phyloP scores from a whole-genome alignment of 2,329 filamentous ascomycete species.

The Aspergillus amoenus region DNA sequence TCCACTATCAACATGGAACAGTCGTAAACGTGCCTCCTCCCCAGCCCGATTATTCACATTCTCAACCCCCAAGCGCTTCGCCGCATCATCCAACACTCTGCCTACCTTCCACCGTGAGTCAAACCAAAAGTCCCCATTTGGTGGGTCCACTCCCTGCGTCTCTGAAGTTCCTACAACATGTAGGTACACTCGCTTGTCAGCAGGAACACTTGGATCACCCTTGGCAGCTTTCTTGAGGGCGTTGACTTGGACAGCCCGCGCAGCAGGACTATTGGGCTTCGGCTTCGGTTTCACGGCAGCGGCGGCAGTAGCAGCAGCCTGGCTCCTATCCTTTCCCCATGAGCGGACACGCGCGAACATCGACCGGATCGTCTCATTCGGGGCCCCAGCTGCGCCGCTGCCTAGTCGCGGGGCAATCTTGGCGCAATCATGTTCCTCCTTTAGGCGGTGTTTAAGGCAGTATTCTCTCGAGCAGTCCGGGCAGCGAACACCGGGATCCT shows the following conservation, averaged over 20 bases:
- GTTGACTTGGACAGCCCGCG: slow-evolving; percentile 68
- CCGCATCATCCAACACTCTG: slow-evolving; percentile 51
- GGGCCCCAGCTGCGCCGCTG: slow-evolving; percentile 34
- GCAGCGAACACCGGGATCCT: slow-evolving; percentile 52
- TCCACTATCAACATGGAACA: slow-evolving; percentile 93
- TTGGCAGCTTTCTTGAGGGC: slow-evolving; percentile 83
- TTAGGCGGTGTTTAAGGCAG: slow-evolving; percentile 52
- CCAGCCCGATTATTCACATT: slow-evolving; percentile 47
- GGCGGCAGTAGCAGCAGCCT: slow-evolving; percentile 61
- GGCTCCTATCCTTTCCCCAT: slow-evolving; percentile 75
- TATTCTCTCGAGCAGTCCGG: slow-evolving; percentile 50
- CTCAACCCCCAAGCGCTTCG: slow-evolving; percentile 42
- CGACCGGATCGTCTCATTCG: slow-evolving; percentile 64
- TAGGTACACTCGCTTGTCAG: slow-evolving; percentile 85
- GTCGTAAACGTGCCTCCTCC: slow-evolving; percentile 70
- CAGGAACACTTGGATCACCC: slow-evolving; percentile 77
- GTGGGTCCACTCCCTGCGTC: slow-evolving; percentile 80
- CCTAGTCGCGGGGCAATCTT: slow-evolving; percentile 66
- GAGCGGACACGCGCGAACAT: slow-evolving; percentile 75
- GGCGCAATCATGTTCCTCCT: slow-evolving; percentile 77
- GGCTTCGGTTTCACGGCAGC: slow-evolving; percentile 58
- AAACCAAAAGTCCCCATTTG: slow-evolving; percentile 78
- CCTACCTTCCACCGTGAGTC: slow-evolving; percentile 88
- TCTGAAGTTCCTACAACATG: slow-evolving; percentile 87
- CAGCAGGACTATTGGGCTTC: slow-evolving; percentile 53